Conservation (phyloP, 805 yeast species). For the Maudiozyma pseudohumilis region DNA sequence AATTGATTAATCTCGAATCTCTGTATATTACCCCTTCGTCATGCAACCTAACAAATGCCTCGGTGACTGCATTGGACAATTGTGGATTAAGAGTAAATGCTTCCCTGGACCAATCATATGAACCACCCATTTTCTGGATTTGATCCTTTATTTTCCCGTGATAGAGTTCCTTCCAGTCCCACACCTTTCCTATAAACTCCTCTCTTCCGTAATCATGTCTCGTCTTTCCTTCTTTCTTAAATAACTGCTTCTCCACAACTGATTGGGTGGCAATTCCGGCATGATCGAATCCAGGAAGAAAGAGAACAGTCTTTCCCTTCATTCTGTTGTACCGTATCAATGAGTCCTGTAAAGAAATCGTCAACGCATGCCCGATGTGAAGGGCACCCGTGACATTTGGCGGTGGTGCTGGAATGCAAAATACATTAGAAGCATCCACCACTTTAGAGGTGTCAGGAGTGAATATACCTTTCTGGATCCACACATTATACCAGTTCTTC, state of each 20-base stretch:
- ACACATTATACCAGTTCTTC: slow-evolving; percentile 94
- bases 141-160: slow-evolving; percentile 75
- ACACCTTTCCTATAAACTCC: slow-evolving; percentile 69
- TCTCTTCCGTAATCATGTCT: slow-evolving; percentile 94
- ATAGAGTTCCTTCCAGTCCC: slow-evolving; percentile 97
- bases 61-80: slow-evolving; percentile 68
- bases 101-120: slow-evolving; percentile 91
- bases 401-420: slow-evolving; percentile 92
- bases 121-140: slow-evolving; percentile 80
- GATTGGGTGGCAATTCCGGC: slow-evolving; percentile 98
- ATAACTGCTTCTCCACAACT: slow-evolving; percentile 88
- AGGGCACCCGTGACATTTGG: slow-evolving; percentile 97
- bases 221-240: slow-evolving; percentile 74
- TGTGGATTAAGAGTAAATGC: slow-evolving; percentile 82
- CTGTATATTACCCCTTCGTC: slow-evolving; percentile 93
- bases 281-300: slow-evolving; percentile 94
- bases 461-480: slow-evolving; percentile 78
- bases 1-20: slow-evolving; percentile 82
- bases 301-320: slow-evolving; percentile 89
- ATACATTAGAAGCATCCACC: slow-evolving; percentile 66
- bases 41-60: slow-evolving; percentile 80
- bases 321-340: slow-evolving; percentile 88
- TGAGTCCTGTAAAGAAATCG: slow-evolving; percentile 87
- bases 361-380: slow-evolving; percentile 95
- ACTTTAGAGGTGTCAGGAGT: slow-evolving; percentile 65